Base-by-base conservation (phyloP, 129 eudicot species). In the Lonicera japonica region DNA sequence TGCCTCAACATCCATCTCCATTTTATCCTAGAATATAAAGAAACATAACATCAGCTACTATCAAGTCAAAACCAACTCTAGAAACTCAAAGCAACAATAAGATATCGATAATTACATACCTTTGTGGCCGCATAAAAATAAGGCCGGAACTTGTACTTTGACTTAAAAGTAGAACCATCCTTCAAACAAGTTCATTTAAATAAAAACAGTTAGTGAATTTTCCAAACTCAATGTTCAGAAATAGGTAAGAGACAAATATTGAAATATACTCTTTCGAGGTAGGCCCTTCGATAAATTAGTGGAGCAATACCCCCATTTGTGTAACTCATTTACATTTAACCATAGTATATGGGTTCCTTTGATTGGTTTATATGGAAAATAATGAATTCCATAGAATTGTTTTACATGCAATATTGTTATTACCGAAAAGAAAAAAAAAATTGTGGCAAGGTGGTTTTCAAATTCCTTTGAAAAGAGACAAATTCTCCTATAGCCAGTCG, bases 1-100 rank as follows among this genome's bases (percentile, higher is more conserved):
- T 1, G 95, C 83, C 60, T 94, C 99, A 63, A 94, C 99, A 54
- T 94, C 99, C 88, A 79, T 85, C 77, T 94, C 99, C 84, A 79
- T 88, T 61, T 94, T 85, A 61, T 83, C 83, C 99, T 94, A 64
- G n/a, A 63, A 39, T 34, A 55, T 54, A 25, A 59, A 57, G 10
- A 29, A 38, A 57, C 8, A 57, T 21, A 25, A 65, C 56, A 60
- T 17, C 59, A 56, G 60, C 13, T 54, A 13, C 61, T 61, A 13
- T 58, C 16, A 63, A 43, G 45, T 38, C 0, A 21, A 21, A 54
- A 54, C 6, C 25, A 25, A 70, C 6, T 17, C 51, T 0, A 21
- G 21, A 8, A 11, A 21, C 14, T 15, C 21, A 47, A 58, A 14
- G 36, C 0, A 2, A 11, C 67, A 38, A 20, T 24, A 50, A 43